Evolutionary conservation across 768 basidiomycete genomes (phyloP).

Genomic region (Gelatoporia subvermispora): DNA sequence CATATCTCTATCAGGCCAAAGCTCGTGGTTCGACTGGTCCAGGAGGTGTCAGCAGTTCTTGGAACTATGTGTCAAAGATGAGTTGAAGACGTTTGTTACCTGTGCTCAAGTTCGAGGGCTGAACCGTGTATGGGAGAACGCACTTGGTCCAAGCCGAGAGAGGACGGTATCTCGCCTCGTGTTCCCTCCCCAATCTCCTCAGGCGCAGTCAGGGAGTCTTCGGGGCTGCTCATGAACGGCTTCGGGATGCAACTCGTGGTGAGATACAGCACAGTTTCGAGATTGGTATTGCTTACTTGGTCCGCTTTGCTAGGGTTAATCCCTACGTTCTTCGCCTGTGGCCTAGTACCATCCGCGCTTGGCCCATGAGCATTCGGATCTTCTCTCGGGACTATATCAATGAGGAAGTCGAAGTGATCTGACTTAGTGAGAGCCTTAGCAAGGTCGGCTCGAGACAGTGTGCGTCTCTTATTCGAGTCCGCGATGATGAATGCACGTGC

Average conservation of each 20-base stretch:
- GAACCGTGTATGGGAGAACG: too few species aligned
- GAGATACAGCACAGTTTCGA: background rate
- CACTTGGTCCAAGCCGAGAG: slow-evolving; percentile 13
- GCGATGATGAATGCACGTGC: slow-evolving; percentile 93
- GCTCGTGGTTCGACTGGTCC: slow-evolving; percentile 10
- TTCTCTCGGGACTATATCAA: slow-evolving; percentile 92
- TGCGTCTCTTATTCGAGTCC: slow-evolving; percentile 94
- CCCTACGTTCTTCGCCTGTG: slow-evolving; percentile 20
- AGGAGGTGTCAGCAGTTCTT: slow-evolving; percentile 10
- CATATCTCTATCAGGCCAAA: background rate
- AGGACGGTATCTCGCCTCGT: slow-evolving; percentile 1
- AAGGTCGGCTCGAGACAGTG: slow-evolving; percentile 89
- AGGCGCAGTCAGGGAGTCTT: slow-evolving; percentile 7
- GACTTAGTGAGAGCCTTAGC: slow-evolving; percentile 88
- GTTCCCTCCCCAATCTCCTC: slow-evolving; percentile 5
- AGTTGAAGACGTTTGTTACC: background rate
- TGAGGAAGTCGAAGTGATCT: slow-evolving; percentile 96
- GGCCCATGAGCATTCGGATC: slow-evolving; percentile 34
- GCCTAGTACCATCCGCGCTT: slow-evolving; percentile 4
- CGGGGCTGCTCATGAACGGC: slow-evolving; percentile 3
- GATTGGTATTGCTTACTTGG: background rate
- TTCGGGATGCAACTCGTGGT: background rate
- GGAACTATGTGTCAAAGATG: slow-evolving; percentile 5
- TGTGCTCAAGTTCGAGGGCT: too few species aligned
- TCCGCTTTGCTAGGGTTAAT: slow-evolving; percentile 7